Evolutionary conservation across 306 rosid species (phyloP).

Genomic region (Trichosanthes cucumerina): DNA sequence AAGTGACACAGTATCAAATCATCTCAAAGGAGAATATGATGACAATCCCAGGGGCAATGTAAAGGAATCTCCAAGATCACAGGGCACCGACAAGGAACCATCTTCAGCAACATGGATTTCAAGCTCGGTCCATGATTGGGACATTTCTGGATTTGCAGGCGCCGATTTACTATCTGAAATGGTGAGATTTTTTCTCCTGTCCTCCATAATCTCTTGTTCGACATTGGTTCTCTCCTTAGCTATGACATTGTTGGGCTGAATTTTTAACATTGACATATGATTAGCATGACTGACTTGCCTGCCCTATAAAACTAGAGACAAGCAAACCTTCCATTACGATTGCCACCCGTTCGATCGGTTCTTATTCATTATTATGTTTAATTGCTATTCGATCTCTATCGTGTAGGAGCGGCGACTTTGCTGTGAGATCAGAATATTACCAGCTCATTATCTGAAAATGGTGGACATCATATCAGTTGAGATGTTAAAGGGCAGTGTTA

Average conservation of each 20-base stretch:
- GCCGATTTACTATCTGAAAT: conserved; percentile 58
- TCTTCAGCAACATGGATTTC: conserved; percentile 21
- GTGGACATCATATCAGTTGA: conserved; percentile 38
- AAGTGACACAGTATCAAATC: conserved; percentile 26
- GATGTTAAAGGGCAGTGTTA: conserved; percentile 45
- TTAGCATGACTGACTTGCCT: background rate
- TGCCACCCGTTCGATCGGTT: background rate
- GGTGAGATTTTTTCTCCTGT: conserved; percentile 32
- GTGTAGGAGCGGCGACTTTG: conserved; percentile 68
- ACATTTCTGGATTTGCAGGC: conserved; percentile 48
- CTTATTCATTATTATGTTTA: background rate
- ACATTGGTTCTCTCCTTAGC: background rate
- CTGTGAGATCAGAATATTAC: conserved; percentile 57
- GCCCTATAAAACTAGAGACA: background rate
- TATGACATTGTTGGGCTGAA: background rate
- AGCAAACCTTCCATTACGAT: background rate
- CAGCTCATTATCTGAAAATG: conserved; percentile 66
- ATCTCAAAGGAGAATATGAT: conserved; percentile 39
- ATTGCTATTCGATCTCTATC: background rate
- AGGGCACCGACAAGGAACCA: conserved; percentile 28
- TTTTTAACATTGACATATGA: background rate
- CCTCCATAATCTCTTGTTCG: background rate
- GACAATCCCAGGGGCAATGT: conserved; percentile 28
- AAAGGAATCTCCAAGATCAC: conserved; percentile 23
- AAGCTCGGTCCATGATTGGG: conserved; percentile 54